Percentiles rank a stretch among this genome's conserved stretches.
These are phyloP conservation scores for Ceratocystis albifundus DNA, from an alignment of 2,329 filamentous ascomycete genomes.

Conservation along the genomic window DNA sequence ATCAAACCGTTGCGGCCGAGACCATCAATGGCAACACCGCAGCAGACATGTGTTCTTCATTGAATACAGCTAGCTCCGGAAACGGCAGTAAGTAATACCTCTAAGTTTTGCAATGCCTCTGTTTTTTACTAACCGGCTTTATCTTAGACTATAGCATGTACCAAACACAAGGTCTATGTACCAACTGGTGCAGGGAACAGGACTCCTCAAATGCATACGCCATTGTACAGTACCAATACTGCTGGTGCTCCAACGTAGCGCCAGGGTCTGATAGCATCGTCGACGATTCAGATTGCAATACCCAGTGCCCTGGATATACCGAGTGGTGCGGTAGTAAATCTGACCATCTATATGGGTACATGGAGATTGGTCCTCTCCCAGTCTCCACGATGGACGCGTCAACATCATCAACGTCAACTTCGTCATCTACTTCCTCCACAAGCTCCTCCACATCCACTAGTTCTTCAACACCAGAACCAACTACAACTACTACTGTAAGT, in stretches of 20 bases:
- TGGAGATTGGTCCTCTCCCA: slow-evolving; percentile 35
- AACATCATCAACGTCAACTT: slow-evolving; percentile 1
- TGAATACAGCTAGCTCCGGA: slow-evolving; percentile 34
- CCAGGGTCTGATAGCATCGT: slow-evolving; percentile 39
- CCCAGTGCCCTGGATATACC: slow-evolving; percentile 56
- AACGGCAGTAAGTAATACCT: slow-evolving; percentile 32
- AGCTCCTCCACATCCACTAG: slow-evolving; percentile 24
- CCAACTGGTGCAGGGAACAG: slow-evolving; percentile 42
- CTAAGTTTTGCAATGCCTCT: too few relatives aligned
- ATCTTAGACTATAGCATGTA: slow-evolving; percentile 42
- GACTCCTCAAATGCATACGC: slow-evolving; percentile 49
- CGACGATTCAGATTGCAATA: slow-evolving; percentile 40
- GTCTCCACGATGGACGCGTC: slow-evolving; percentile 18
- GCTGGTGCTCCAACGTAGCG: slow-evolving; percentile 64
- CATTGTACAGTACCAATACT: slow-evolving; percentile 51
- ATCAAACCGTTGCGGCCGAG: background rate
- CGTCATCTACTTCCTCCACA: slow-evolving; percentile 23
- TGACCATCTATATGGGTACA: slow-evolving; percentile 51
- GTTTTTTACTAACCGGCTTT: slow-evolving; percentile 14
- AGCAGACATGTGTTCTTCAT: slow-evolving; percentile 26
- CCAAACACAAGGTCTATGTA: slow-evolving; percentile 61
- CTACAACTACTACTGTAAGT: slow-evolving; percentile 17
- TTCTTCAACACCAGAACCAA: slow-evolving; percentile 27
- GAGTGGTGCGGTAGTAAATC: slow-evolving; percentile 54
- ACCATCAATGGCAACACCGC: slow-evolving; percentile 21